Percentiles rank a stretch among this genome's conserved stretches.
phyloP scores from a whole-genome alignment of 2,329 filamentous ascomycete genomes.

The Colletotrichum siamense region DNA sequence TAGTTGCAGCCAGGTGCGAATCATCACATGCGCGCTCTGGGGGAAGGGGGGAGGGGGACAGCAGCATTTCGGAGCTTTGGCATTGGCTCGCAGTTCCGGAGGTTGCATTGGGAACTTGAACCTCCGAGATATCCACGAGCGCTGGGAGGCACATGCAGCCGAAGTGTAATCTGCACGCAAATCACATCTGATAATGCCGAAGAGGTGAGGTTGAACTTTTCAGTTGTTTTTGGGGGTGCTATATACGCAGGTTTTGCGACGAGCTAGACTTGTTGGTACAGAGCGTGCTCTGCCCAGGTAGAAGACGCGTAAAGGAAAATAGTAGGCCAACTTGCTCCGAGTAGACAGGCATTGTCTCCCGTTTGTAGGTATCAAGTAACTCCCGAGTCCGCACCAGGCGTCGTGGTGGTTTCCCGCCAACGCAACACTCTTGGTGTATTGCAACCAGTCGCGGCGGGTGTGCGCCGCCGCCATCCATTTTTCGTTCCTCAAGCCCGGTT shows the following conservation, averaged over 20 bases:
- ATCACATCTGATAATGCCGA: neutral
- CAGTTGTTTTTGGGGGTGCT: neutral
- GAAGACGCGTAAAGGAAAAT: neutral
- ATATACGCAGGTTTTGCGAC: neutral
- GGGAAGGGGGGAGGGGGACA: neutral
- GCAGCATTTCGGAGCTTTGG: neutral
- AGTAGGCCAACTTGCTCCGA: neutral
- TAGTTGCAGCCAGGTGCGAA: neutral
- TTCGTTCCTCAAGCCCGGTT: neutral
- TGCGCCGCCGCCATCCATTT: neutral
- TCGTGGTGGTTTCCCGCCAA: neutral
- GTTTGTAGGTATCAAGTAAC: neutral
- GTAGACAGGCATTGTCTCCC: neutral
- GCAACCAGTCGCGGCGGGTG: neutral
- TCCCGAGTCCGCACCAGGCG: neutral
- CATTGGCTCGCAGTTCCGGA: constrained; percentile 2
- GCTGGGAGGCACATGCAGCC: neutral
- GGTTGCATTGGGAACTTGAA: neutral
- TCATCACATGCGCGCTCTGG: constrained; percentile 5
- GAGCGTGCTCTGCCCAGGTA: neutral
- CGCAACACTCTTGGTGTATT: neutral
- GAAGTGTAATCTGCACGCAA: neutral
- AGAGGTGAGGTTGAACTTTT: neutral
- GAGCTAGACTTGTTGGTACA: neutral
- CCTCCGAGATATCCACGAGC: neutral